phyloP scores from a whole-genome alignment of 805 yeast genomes.

The Deakozyma indianensis region DNA sequence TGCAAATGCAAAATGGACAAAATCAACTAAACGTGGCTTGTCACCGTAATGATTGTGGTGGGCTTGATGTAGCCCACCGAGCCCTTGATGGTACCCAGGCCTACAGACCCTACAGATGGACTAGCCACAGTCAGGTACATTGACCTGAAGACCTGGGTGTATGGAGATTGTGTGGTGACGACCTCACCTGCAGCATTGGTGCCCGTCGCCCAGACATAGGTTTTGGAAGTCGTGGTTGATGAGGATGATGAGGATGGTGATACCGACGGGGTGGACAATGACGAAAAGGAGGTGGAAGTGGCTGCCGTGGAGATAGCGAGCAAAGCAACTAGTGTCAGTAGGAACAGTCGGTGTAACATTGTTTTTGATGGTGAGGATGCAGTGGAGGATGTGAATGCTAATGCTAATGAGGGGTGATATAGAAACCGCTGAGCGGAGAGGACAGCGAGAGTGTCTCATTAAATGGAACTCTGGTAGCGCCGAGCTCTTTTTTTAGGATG shows the following conservation, averaged over 20 bases:
- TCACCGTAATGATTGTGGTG: not conserved
- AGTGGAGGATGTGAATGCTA: too few species aligned
- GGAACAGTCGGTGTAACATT: not conserved
- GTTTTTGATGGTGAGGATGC: too few species aligned
- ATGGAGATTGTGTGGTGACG: slow-evolving; percentile 17
- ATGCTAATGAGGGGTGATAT: too few species aligned
- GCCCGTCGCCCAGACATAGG: slow-evolving; percentile 1
- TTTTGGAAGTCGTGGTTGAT: not conserved
- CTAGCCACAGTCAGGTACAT: slow-evolving; percentile 25
- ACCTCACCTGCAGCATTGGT: not conserved
- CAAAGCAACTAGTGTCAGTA: not conserved
- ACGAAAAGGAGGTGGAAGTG: not conserved
- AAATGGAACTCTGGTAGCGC: too few species aligned
- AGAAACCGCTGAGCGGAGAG: too few species aligned
- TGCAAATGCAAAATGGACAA: too few species aligned
- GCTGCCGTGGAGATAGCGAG: not conserved
- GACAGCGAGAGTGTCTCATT: too few species aligned
- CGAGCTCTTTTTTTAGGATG: too few species aligned
- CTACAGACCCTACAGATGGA: slow-evolving; percentile 53
- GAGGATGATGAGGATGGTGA: not conserved
- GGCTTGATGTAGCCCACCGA: slow-evolving; percentile 36
- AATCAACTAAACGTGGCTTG: too few species aligned
- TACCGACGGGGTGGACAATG: not conserved
- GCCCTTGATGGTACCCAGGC: slow-evolving; percentile 61
- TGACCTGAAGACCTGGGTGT: slow-evolving; percentile 27